These are phyloP conservation scores for Macrocybe gigantea DNA, from an alignment of 768 basidiomycete species.

Conservation along the genomic window DNA sequence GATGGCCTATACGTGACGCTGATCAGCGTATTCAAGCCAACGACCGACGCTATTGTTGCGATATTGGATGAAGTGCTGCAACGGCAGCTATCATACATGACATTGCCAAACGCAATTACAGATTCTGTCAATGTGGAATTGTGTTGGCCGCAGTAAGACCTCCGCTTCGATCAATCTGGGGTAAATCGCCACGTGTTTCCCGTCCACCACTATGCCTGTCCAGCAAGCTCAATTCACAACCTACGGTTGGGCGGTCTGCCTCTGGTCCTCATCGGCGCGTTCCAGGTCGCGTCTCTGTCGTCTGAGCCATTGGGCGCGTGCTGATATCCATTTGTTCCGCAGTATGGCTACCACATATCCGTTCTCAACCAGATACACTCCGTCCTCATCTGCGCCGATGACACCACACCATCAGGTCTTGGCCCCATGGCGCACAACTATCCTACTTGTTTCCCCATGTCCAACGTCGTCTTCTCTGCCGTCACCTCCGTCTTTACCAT, in stretches of 20 bases:
- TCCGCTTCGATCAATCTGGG: not conserved
- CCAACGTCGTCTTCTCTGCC: constrained; percentile 67
- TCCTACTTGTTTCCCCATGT: constrained; percentile 78
- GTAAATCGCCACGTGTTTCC: not conserved
- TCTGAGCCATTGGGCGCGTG: not conserved
- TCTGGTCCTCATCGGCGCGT: constrained; percentile 62
- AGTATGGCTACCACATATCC: constrained; percentile 94
- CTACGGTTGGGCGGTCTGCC: constrained; percentile 59
- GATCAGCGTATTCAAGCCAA: too few relatives aligned
- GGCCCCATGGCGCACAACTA: constrained; percentile 29
- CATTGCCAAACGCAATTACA: too few relatives aligned
- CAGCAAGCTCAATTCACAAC: constrained; percentile 34
- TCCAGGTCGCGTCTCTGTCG: constrained; percentile 33
- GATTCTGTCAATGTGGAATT: not conserved
- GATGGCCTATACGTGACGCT: too few relatives aligned
- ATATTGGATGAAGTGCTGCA: too few relatives aligned
- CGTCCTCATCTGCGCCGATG: constrained; percentile 62
- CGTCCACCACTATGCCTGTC: not conserved
- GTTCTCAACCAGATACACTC: constrained; percentile 85
- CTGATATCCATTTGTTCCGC: not conserved
- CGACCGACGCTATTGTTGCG: too few relatives aligned
- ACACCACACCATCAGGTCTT: constrained; percentile 8
- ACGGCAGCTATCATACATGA: too few relatives aligned
- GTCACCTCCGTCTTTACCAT: constrained; percentile 84
- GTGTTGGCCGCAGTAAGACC: not conserved